phyloP scores from a whole-genome alignment of 1,139 yeast genomes.

The Lodderomyces parapsilosis region DNA sequence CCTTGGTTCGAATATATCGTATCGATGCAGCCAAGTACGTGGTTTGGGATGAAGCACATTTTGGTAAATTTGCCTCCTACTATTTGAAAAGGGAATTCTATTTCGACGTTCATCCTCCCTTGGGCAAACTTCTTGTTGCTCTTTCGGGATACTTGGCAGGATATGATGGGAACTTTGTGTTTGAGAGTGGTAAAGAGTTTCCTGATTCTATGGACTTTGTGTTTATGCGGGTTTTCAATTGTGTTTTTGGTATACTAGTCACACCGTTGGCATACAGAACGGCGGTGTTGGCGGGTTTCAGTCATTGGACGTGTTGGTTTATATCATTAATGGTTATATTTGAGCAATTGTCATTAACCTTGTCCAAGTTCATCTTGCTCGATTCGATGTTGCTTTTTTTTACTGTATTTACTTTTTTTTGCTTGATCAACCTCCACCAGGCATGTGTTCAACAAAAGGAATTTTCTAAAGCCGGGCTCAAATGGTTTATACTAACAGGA shows the following conservation, averaged over 20 bases:
- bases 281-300: slow-evolving; percentile 48
- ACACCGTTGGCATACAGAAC: slow-evolving; percentile 67
- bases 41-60: slow-evolving; percentile 97
- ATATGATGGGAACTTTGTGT: slow-evolving; percentile 62
- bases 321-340: slow-evolving; percentile 59
- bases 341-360: slow-evolving; percentile 63
- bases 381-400: slow-evolving; percentile 75
- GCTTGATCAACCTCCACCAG: slow-evolving; percentile 54
- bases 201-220: slow-evolving; percentile 56
- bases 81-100: slow-evolving; percentile 66
- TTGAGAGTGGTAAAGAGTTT: slow-evolving; percentile 58
- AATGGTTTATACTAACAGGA: slow-evolving; percentile 70
- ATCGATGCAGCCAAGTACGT: slow-evolving; percentile 66
- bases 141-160: slow-evolving; percentile 67
- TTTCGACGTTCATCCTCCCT: slow-evolving; percentile 79
- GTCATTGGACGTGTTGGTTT: slow-evolving; percentile 48
- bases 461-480: slow-evolving; percentile 44
- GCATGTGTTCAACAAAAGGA: slow-evolving; percentile 30
- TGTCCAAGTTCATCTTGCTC: slow-evolving; percentile 68
- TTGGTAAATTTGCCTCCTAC: slow-evolving; percentile 65
- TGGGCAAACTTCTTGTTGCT: slow-evolving; percentile 70
- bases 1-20: slow-evolving; percentile 64
- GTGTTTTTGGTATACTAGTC: slow-evolving; percentile 59
- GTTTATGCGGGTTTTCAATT: slow-evolving; percentile 66
- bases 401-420: slow-evolving; percentile 60